phyloP scores from a whole-genome alignment of 2,329 filamentous ascomycete genomes.

The Myotisia sp. region DNA sequence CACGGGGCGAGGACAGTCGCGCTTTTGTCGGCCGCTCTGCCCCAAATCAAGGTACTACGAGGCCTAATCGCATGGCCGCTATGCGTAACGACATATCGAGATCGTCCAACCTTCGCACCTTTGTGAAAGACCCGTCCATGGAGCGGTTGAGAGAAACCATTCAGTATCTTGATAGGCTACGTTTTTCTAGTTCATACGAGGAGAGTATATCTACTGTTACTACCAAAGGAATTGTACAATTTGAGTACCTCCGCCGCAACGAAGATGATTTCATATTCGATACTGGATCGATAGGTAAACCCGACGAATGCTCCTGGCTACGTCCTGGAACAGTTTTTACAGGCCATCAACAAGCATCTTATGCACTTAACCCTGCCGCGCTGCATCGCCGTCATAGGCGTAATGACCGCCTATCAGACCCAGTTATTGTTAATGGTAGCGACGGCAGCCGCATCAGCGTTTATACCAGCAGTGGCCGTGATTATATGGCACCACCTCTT shows the following conservation, averaged over 20 bases:
- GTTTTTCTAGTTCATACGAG: slow-evolving; percentile 38
- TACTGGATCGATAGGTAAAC: slow-evolving; percentile 36
- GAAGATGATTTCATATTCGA: slow-evolving; percentile 46
- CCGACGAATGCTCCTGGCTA: slow-evolving; percentile 46
- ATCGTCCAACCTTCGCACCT: slow-evolving; percentile 23
- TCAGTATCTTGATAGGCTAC: slow-evolving; percentile 46
- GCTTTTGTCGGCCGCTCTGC: slow-evolving; percentile 11
- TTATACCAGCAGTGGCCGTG: slow-evolving; percentile 24
- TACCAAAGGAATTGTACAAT: slow-evolving; percentile 38
- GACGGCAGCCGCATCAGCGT: slow-evolving; percentile 23
- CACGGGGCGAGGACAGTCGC: slow-evolving; percentile 10
- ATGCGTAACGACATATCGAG: slow-evolving; percentile 13
- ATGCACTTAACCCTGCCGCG: slow-evolving; percentile 17
- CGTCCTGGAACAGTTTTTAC: slow-evolving; percentile 46
- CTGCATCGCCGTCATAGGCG: slow-evolving; percentile 20
- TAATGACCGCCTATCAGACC: slow-evolving; percentile 18
- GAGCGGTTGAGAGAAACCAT: slow-evolving; percentile 43
- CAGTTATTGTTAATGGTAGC: slow-evolving; percentile 23
- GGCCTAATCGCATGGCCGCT: neutral
- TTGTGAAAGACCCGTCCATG: slow-evolving; percentile 22
- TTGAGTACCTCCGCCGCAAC: slow-evolving; percentile 40
- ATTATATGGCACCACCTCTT: slow-evolving; percentile 22
- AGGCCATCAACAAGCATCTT: slow-evolving; percentile 46
- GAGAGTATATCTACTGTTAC: slow-evolving; percentile 41
- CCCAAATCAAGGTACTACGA: neutral